phyloP scores from a whole-genome alignment of 2,329 filamentous ascomycete genomes.

The Cytospora chrysosperma region DNA sequence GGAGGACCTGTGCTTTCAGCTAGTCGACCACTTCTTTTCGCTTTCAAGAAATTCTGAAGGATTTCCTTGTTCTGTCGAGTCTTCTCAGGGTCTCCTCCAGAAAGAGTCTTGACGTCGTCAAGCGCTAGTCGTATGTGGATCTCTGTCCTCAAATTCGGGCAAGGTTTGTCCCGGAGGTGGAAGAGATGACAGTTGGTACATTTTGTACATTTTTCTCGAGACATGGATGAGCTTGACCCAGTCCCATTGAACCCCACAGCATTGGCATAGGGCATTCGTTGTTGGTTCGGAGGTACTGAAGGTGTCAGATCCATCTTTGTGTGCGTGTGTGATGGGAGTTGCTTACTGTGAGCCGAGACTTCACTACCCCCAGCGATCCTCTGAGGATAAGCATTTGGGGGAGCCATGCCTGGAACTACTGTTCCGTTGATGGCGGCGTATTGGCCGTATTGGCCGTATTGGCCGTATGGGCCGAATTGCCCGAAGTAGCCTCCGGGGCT shows the following conservation, averaged over 20 bases:
- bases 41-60: constrained; percentile 16
- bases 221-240: constrained; percentile 37
- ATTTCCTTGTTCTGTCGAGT: constrained; percentile 8
- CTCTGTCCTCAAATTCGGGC: constrained; percentile 62
- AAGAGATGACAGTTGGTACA: constrained; percentile 65
- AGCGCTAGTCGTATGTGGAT: constrained; percentile 64
- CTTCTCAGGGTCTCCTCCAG: constrained; percentile 2
- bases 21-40: not conserved
- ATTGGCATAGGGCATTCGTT: not conserved
- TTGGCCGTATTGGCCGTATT: not conserved
- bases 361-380: not conserved
- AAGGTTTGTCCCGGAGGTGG: constrained; percentile 56
- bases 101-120: constrained; percentile 52
- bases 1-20: not conserved
- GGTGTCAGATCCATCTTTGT: not conserved
- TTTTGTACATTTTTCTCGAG: constrained; percentile 45
- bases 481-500: not conserved
- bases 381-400: not conserved
- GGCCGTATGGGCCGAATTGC: not conserved
- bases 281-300: not conserved
- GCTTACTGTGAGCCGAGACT: not conserved
- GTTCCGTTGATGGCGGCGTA: not conserved
- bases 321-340: no score
- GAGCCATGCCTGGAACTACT: not conserved
- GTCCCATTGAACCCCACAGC: not conserved